Conservation (phyloP, 352 stramenopile genomes). For the Peronosclerospora sorghi region DNA sequence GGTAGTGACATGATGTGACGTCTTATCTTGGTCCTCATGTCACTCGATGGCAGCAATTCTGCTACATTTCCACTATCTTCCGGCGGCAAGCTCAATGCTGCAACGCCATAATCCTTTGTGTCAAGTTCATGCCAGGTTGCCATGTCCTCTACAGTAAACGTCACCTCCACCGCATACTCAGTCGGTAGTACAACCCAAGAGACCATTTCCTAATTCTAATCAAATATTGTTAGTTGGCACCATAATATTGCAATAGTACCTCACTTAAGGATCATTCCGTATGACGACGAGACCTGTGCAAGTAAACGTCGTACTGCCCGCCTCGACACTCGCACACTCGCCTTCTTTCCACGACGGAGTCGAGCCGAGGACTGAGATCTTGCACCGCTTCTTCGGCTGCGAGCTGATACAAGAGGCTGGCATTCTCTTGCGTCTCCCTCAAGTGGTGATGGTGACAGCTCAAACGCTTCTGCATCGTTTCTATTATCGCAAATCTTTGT, state of each 20-base stretch:
- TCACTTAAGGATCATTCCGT: background rate
- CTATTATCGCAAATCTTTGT: slow-evolving; percentile 78
- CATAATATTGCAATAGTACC: background rate
- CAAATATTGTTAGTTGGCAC: background rate
- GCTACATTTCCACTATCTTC: background rate
- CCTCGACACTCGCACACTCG: slow-evolving; percentile 26
- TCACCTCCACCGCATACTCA: slow-evolving; percentile 8
- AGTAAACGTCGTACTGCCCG: slow-evolving; percentile 39
- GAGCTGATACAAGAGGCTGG: slow-evolving; percentile 87
- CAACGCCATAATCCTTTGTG: slow-evolving; percentile 8
- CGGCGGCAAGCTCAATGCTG: background rate
- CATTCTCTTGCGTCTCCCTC: slow-evolving; percentile 74
- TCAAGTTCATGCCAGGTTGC: slow-evolving; percentile 11
- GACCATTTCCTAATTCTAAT: slow-evolving; percentile 8
- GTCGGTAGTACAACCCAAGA: slow-evolving; percentile 10
- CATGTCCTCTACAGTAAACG: slow-evolving; percentile 10
- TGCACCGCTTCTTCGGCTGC: slow-evolving; percentile 81
- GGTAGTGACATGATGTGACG: slow-evolving; percentile 27
- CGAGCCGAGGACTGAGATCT: slow-evolving; percentile 14
- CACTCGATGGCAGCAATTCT: background rate
- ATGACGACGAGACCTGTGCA: slow-evolving; percentile 13
- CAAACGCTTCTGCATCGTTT: slow-evolving; percentile 89
- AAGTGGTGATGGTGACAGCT: slow-evolving; percentile 85
- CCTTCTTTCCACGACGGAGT: slow-evolving; percentile 47
- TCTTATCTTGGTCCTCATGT: slow-evolving; percentile 1